phyloP scores from a whole-genome alignment of 164 flowering plant species.

The Paratinospora sagittata region DNA sequence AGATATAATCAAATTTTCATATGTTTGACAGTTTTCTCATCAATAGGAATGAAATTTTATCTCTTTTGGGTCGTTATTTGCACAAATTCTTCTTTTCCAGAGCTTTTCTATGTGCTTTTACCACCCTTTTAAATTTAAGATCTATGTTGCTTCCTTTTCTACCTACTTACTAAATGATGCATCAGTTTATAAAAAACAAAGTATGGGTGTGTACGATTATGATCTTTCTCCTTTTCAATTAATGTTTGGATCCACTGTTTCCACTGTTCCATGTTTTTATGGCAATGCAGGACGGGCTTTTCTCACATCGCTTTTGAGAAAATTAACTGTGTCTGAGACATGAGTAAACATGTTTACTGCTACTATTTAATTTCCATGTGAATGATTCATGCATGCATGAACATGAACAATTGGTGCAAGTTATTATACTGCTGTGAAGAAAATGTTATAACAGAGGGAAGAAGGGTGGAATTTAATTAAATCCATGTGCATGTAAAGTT shows the following conservation, averaged over 20 bases:
- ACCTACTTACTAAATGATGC: neutral
- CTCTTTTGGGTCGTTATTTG: too few species aligned
- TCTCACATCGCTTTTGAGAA: neutral
- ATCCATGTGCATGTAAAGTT: slow-evolving; percentile 5
- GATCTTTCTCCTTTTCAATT: neutral
- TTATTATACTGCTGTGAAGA: slow-evolving; percentile 1
- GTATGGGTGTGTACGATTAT: neutral
- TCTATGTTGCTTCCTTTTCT: neutral
- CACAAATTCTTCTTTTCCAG: too few species aligned
- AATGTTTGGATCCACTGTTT: neutral
- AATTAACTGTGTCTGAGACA: slow-evolving; percentile 5
- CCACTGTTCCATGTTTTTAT: neutral
- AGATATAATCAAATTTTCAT: too few species aligned
- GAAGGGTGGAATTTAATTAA: slow-evolving; percentile 3
- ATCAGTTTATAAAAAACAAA: neutral
- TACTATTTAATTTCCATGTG: slow-evolving; percentile 1
- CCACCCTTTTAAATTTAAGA: neutral
- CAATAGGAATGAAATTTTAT: too few species aligned
- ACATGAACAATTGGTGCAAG: slow-evolving; percentile 1
- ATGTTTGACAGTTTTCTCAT: too few species aligned
- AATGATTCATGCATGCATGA: slow-evolving; percentile 1
- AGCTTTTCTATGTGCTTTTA: too few species aligned
- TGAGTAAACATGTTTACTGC: slow-evolving; percentile 4
- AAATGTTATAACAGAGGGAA: neutral
- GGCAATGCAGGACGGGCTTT: neutral